A percentile compares a stretch with the other conserved stretches of the same genome.
Evolutionary conservation across 2,329 filamentous ascomycete genomes (phyloP).

Genomic region (Apiospora rasikravindrae): DNA sequence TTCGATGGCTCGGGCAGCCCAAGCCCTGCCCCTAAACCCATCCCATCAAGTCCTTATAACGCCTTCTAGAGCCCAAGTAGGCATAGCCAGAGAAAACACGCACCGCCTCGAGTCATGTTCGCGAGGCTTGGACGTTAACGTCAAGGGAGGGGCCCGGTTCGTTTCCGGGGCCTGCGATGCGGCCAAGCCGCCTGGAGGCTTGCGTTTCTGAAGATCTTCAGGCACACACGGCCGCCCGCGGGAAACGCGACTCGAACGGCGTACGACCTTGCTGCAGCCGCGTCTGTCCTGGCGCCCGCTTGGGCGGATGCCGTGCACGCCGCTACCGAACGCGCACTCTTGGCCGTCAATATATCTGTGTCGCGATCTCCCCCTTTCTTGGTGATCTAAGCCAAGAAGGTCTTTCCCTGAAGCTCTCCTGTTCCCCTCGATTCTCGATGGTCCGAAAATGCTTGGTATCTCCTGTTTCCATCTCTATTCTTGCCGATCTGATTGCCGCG

Average conservation of each 20-base stretch:
- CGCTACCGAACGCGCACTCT: not conserved
- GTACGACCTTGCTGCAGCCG: not conserved
- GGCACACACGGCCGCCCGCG: not conserved
- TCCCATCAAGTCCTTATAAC: not conserved
- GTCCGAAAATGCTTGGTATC: not conserved
- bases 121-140: not conserved
- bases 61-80: not conserved
- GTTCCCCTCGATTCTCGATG: not conserved
- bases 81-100: not conserved
- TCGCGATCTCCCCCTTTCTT: not conserved
- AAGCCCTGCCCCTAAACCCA: not conserved
- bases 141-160: not conserved
- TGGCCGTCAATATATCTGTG: not conserved
- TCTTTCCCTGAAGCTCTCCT: not conserved
- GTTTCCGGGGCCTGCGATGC: not conserved
- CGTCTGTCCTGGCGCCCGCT: conserved; percentile 6
- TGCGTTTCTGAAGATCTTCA: not conserved
- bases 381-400: not conserved
- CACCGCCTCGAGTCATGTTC: not conserved
- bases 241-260: not conserved
- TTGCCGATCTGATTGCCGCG: not conserved
- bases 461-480: not conserved
- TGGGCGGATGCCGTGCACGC: not conserved
- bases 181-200: not conserved
- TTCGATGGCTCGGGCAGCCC: not conserved